phyloP scores from a whole-genome alignment of 202 grass and related monocot species.

The Zoysia matrella region DNA sequence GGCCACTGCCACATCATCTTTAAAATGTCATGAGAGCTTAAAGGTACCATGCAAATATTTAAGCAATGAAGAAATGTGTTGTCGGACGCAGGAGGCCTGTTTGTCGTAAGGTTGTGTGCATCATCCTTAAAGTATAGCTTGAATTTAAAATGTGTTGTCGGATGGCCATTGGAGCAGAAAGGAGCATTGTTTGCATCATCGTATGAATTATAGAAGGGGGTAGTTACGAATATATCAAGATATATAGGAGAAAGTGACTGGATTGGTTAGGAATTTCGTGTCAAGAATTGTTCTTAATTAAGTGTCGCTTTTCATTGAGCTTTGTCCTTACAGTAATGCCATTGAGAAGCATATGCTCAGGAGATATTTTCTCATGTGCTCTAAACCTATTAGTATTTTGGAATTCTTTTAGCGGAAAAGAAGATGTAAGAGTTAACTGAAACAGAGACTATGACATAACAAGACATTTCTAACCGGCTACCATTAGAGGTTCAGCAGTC shows the following conservation, averaged over 20 bases:
- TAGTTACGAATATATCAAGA: too few species aligned
- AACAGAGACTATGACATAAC: background rate
- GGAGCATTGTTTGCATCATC: too few species aligned
- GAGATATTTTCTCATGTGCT: constrained; percentile 40
- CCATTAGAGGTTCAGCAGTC: constrained; percentile 5
- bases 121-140: too few species aligned
- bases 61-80: background rate
- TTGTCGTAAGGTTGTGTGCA: too few species aligned
- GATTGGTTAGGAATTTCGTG: constrained; percentile 27
- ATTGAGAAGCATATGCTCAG: constrained; percentile 33
- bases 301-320: constrained; percentile 36
- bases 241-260: background rate
- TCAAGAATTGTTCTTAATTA: constrained; percentile 21
- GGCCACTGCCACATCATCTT: too few species aligned
- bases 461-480: constrained; percentile 2
- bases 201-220: too few species aligned
- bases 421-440: background rate
- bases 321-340: constrained; percentile 2
- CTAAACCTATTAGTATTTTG: background rate
- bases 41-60: background rate
- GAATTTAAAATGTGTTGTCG: too few species aligned
- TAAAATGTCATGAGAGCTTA: too few species aligned
- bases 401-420: background rate
- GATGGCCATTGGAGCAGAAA: too few species aligned
- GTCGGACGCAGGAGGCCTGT: too few species aligned